Conservation (phyloP, 169 alveolate genomes). For the Theileria parva region DNA sequence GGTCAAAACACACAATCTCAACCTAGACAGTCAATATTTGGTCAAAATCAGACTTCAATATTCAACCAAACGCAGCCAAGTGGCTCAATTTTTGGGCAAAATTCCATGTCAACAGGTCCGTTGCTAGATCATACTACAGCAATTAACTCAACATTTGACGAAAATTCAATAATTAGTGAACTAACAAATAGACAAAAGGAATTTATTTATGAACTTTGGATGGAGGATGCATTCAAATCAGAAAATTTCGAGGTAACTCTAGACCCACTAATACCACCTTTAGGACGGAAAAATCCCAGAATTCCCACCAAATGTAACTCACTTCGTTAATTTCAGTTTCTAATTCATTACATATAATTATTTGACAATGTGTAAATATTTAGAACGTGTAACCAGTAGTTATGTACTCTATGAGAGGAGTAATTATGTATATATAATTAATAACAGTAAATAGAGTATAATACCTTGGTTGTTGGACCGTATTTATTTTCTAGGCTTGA, state of each 20-base stretch:
- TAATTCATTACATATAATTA: neutral
- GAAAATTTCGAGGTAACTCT: conserved; percentile 49
- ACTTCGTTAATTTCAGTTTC: conserved; percentile 53
- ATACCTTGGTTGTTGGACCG: conserved; percentile 4
- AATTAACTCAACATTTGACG: conserved; percentile 9
- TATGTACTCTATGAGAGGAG: too few relatives aligned
- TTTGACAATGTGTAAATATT: neutral
- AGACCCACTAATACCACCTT: neutral
- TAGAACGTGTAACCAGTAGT: too few relatives aligned
- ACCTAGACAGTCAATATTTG: conserved; percentile 3
- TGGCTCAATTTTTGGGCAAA: neutral
- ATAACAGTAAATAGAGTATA: too few relatives aligned
- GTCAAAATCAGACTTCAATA: conserved; percentile 3
- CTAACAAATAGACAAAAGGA: conserved; percentile 8
- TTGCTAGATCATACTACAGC: neutral
- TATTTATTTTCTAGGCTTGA: conserved; percentile 49
- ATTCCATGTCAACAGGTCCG: neutral
- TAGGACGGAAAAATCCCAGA: conserved; percentile 65
- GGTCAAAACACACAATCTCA: conserved; percentile 2
- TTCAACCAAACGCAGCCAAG: conserved; percentile 6
- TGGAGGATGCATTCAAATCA: conserved; percentile 54
- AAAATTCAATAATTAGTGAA: neutral
- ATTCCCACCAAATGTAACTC: conserved; percentile 28
- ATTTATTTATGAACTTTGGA: conserved; percentile 55
- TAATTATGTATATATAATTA: conserved; percentile 16